A percentile compares a stretch with the other conserved stretches of the same genome.
Evolutionary conservation across 2,329 filamentous ascomycete species (phyloP).

Genomic region (Ophiostoma populinum): DNA sequence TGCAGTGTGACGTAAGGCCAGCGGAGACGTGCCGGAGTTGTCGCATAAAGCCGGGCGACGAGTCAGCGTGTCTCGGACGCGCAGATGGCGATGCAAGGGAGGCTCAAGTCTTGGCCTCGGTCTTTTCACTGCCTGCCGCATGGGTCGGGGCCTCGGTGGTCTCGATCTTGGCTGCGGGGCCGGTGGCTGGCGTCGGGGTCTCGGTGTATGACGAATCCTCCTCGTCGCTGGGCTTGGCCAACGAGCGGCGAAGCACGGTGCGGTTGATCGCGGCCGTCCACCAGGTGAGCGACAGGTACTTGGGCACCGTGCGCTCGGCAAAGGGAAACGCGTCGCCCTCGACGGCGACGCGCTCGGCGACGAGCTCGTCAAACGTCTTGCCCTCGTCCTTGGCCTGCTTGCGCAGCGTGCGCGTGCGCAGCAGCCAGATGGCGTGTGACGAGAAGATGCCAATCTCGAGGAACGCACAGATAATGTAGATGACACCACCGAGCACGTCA

Average conservation of each 20-base stretch:
- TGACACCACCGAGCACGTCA: conserved; percentile 39
- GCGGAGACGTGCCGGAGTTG: too few relatives aligned
- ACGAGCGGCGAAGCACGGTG: neutral
- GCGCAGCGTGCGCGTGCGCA: conserved; percentile 34
- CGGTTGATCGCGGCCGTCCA: conserved; percentile 1
- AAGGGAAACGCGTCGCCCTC: conserved; percentile 19
- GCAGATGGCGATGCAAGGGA: too few relatives aligned
- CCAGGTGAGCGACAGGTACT: neutral
- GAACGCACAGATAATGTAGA: conserved; percentile 40
- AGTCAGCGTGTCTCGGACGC: too few relatives aligned
- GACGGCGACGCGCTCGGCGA: conserved; percentile 18
- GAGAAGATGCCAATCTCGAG: conserved; percentile 43
- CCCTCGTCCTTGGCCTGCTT: conserved; percentile 31
- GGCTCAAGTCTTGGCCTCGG: too few relatives aligned
- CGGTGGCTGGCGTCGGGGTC: too few relatives aligned
- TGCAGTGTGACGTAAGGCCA: too few relatives aligned
- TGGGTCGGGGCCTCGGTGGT: too few relatives aligned
- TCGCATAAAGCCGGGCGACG: too few relatives aligned
- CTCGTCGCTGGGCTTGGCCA: neutral
- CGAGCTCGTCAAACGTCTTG: conserved; percentile 37
- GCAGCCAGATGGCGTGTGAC: conserved; percentile 41
- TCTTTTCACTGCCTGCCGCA: too few relatives aligned
- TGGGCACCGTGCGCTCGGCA: conserved; percentile 16
- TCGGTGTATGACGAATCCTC: neutral
- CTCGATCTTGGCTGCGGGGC: too few relatives aligned